phyloP scores from a whole-genome alignment of 2,329 filamentous ascomycete genomes.

The Ceratocystis eucalypticola region DNA sequence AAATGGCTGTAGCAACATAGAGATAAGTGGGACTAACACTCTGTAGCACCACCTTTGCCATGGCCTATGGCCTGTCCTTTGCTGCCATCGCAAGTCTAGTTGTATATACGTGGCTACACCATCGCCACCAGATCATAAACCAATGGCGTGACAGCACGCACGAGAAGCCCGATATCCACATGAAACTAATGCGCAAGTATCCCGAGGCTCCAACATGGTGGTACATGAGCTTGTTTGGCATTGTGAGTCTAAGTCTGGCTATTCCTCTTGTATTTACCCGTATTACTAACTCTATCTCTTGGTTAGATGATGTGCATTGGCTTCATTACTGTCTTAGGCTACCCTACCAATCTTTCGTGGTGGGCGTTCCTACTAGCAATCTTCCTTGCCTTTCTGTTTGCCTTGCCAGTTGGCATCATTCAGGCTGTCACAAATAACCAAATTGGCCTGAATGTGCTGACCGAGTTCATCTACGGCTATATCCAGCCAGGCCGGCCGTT shows the following conservation, averaged over 20 bases:
- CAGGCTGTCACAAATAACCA: constrained; percentile 57
- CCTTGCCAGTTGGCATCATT: constrained; percentile 55
- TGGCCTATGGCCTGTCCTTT: constrained; percentile 59
- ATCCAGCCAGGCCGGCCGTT: constrained; percentile 59
- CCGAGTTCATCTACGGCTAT: constrained; percentile 62
- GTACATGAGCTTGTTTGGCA: constrained; percentile 44
- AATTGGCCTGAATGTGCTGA: constrained; percentile 60
- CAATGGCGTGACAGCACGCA: constrained; percentile 46
- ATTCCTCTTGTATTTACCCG: not conserved
- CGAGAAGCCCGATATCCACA: constrained; percentile 50
- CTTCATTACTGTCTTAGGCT: constrained; percentile 42
- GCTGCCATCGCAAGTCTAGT: constrained; percentile 56
- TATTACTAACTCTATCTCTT: constrained; percentile 16
- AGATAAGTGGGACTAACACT: constrained; percentile 2
- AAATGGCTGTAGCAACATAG: too few species aligned
- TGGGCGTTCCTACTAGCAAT: constrained; percentile 59
- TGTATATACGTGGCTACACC: constrained; percentile 54
- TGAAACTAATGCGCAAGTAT: constrained; percentile 51
- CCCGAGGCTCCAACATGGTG: constrained; percentile 50
- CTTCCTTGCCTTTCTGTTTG: constrained; percentile 48
- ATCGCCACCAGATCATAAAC: constrained; percentile 51
- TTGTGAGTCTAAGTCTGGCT: constrained; percentile 30
- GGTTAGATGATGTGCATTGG: constrained; percentile 40
- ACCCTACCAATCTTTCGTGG: constrained; percentile 55
- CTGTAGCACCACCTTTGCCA: constrained; percentile 52